Conservation (phyloP, 1,284 basidiomycete species). For the Pulveroboletus sp. region DNA sequence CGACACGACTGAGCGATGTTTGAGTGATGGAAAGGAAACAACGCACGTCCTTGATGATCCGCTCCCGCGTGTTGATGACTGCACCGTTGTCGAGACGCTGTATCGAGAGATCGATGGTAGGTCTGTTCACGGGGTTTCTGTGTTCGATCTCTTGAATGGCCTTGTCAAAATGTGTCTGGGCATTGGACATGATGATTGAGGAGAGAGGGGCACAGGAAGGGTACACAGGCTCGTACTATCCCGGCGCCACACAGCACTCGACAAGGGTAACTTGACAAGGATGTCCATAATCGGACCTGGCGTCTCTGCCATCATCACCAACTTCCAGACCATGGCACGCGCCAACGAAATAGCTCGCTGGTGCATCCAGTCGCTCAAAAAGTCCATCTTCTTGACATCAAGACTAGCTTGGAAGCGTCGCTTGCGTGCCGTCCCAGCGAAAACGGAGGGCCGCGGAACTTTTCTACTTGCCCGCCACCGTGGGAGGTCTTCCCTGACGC, state of each 20-base stretch:
- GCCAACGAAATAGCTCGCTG: background rate
- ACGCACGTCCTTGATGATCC: constrained; percentile 79
- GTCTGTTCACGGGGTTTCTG: constrained; percentile 50
- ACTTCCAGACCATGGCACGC: no score
- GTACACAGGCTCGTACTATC: background rate
- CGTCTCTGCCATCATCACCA: background rate
- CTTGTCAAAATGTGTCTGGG: constrained; percentile 60
- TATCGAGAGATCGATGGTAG: constrained; percentile 82
- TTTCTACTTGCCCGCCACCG: constrained; percentile 5
- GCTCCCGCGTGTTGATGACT: constrained; percentile 81
- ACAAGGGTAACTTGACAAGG: background rate
- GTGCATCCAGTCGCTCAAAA: background rate
- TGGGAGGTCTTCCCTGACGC: constrained; percentile 12
- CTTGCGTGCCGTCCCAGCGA: background rate
- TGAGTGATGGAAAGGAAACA: background rate
- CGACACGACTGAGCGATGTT: background rate
- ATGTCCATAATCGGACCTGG: constrained; percentile 24
- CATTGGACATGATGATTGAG: constrained; percentile 39
- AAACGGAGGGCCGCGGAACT: background rate
- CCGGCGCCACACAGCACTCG: constrained; percentile 9
- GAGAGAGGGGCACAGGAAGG: constrained; percentile 15
- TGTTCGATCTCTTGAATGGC: constrained; percentile 74
- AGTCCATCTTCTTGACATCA: background rate
- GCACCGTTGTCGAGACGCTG: constrained; percentile 88
- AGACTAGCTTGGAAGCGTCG: background rate